Evolutionary conservation across 495 filamentous ascomycete species (phyloP).

Genomic region (Elasticomyces elasticus): DNA sequence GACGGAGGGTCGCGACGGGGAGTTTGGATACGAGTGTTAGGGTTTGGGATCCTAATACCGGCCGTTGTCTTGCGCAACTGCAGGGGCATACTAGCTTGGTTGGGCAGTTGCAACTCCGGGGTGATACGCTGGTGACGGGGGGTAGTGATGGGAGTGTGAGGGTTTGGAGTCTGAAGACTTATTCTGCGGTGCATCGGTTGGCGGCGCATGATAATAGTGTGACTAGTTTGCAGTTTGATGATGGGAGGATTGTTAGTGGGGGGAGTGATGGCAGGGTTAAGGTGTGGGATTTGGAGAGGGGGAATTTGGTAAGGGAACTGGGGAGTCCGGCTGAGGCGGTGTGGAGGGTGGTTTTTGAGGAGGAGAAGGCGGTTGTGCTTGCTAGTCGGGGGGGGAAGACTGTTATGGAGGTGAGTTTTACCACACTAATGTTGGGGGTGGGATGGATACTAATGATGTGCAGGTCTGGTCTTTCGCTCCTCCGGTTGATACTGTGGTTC

Average conservation of each 20-base stretch:
- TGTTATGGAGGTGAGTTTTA: constrained; percentile 82
- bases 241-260: constrained; percentile 84
- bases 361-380: constrained; percentile 95
- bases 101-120: constrained; percentile 92
- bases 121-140: constrained; percentile 87
- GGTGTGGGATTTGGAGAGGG: constrained; percentile 90
- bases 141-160: constrained; percentile 92
- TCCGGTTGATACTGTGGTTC: constrained; percentile 43
- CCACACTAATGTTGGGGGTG: not conserved
- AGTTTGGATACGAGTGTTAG: constrained; percentile 94
- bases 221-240: constrained; percentile 93
- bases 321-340: constrained; percentile 85
- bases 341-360: constrained; percentile 96
- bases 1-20: constrained; percentile 84
- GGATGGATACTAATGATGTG: not conserved
- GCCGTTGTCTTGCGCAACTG: constrained; percentile 77
- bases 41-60: constrained; percentile 89
- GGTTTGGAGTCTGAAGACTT: constrained; percentile 85
- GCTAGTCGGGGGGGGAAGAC: constrained; percentile 72
- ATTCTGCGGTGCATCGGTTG: constrained; percentile 81
- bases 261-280: constrained; percentile 94
- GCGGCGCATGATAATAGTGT: constrained; percentile 99
- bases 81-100: constrained; percentile 96
- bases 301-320: constrained; percentile 81
- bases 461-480: constrained; percentile 90